phyloP scores from a whole-genome alignment of 306 rosid genomes.

The Lathyrus tuberosus region DNA sequence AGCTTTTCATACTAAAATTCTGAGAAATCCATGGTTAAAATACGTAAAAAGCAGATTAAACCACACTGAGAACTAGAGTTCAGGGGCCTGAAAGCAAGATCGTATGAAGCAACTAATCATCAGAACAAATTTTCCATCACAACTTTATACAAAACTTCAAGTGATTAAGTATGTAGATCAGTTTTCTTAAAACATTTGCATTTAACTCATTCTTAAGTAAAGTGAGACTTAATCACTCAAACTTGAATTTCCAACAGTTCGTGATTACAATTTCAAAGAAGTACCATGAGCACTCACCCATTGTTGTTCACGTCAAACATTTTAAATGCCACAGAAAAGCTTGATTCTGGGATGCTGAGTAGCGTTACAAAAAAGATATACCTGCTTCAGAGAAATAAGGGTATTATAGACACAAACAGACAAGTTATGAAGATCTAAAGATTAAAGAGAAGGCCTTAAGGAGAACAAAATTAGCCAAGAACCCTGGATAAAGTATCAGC shows the following conservation, averaged over 20 bases:
- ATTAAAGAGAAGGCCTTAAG: not conserved
- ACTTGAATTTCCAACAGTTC: not conserved
- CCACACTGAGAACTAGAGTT: not conserved
- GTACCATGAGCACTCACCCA: constrained; percentile 59
- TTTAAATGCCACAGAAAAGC: constrained; percentile 75
- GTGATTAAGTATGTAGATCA: not conserved
- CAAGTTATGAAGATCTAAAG: not conserved
- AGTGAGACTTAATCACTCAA: not conserved
- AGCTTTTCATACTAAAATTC: not conserved
- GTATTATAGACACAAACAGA: not conserved
- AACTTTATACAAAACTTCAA: not conserved
- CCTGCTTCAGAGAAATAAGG: constrained; percentile 52
- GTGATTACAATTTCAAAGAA: constrained; percentile 23
- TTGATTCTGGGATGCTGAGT: constrained; percentile 88
- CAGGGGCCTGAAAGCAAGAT: not conserved
- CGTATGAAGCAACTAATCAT: not conserved
- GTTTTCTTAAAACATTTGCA: not conserved
- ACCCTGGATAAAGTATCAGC: constrained; percentile 29
- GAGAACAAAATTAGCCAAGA: constrained; percentile 20
- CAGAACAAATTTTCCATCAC: not conserved
- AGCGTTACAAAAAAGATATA: constrained; percentile 86
- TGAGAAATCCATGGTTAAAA: not conserved
- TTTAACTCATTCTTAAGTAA: constrained; percentile 9
- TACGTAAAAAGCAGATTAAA: constrained; percentile 5
- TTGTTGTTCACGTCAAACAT: constrained; percentile 74